Evolutionary conservation across 148 eudicot species (phyloP).

Genomic region (Drosera capensis): DNA sequence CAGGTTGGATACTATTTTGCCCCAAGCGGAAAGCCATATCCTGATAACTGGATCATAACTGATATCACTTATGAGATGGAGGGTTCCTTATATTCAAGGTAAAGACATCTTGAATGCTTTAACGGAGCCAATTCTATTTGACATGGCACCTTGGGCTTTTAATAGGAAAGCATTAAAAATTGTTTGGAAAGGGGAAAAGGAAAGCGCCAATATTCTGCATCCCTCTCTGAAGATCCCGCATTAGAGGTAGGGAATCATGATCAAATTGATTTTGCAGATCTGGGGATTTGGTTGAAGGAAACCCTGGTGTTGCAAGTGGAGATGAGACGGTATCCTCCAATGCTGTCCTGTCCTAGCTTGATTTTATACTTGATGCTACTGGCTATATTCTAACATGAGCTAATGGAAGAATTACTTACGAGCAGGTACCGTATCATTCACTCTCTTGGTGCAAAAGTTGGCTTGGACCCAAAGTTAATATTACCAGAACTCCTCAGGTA

Average conservation of each 20-base stretch:
- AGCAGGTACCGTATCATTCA: slow-evolving; percentile 88
- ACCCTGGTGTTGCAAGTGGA: slow-evolving; percentile 78
- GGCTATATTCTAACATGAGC: too few relatives aligned
- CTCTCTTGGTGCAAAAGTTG: slow-evolving; percentile 99
- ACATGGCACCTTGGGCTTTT: too few relatives aligned
- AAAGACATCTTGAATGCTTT: slow-evolving; percentile 6
- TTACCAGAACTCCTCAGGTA: slow-evolving; percentile 99
- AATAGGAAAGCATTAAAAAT: too few relatives aligned
- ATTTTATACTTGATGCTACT: too few relatives aligned
- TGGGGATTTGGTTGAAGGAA: slow-evolving; percentile 80
- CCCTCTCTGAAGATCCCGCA: too few relatives aligned
- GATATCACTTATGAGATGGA: slow-evolving; percentile 86
- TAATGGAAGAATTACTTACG: too few relatives aligned
- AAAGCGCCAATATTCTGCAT: too few relatives aligned
- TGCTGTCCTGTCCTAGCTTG: too few relatives aligned
- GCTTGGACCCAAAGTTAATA: slow-evolving; percentile 84
- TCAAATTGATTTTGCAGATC: slow-evolving; percentile 43
- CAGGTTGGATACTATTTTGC: slow-evolving; percentile 99
- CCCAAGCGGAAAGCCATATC: slow-evolving; percentile 98
- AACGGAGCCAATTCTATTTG: slow-evolving; percentile 1
- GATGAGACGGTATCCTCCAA: slow-evolving; percentile 87
- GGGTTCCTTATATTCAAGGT: slow-evolving; percentile 88
- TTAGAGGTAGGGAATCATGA: too few relatives aligned
- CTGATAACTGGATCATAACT: slow-evolving; percentile 97
- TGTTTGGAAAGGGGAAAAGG: too few relatives aligned